A percentile compares a stretch with the other conserved stretches of the same genome.
Conservation (phyloP, 2,329 filamentous ascomycete species). For the Fusarium tricinctum region DNA sequence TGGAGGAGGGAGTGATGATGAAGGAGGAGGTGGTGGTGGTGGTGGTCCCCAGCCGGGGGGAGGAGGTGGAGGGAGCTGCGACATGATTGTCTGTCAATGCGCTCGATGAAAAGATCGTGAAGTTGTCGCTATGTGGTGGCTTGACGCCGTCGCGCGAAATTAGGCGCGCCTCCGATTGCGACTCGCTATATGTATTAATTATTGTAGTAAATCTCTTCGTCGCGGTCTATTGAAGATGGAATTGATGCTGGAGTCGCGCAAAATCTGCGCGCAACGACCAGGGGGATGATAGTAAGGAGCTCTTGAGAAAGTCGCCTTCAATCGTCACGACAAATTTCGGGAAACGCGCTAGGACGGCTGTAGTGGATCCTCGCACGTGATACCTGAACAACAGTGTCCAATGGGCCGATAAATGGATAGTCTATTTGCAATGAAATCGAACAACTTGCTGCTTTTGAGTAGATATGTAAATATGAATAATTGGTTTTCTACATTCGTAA, state of each 20-base stretch:
- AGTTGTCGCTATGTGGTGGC: slow-evolving; percentile 49
- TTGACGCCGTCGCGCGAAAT: slow-evolving; percentile 56
- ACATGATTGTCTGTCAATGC: slow-evolving; percentile 60
- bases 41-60: slow-evolving; percentile 73
- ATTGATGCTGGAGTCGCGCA: slow-evolving; percentile 49
- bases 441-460: neutral
- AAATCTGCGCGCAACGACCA: slow-evolving; percentile 49
- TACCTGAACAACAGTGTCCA: neutral
- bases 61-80: slow-evolving; percentile 68
- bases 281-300: slow-evolving; percentile 48
- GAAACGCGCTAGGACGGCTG: slow-evolving; percentile 38
- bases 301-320: slow-evolving; percentile 44
- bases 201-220: slow-evolving; percentile 5
- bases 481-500: no score
- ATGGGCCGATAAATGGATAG: no score
- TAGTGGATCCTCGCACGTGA: slow-evolving; percentile 47
- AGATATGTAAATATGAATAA: neutral
- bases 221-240: slow-evolving; percentile 39
- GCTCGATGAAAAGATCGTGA: slow-evolving; percentile 42
- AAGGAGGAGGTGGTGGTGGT: slow-evolving; percentile 69
- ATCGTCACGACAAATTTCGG: slow-evolving; percentile 56
- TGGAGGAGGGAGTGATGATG: slow-evolving; percentile 69
- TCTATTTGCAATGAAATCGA: neutral
- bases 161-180: slow-evolving; percentile 50
- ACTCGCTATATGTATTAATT: slow-evolving; percentile 32